Evolutionary conservation across 192 early-diverging fungal species (phyloP), one percentile per base, ranked within the genome.

Genomic region (Dissophora ornata): DNA sequence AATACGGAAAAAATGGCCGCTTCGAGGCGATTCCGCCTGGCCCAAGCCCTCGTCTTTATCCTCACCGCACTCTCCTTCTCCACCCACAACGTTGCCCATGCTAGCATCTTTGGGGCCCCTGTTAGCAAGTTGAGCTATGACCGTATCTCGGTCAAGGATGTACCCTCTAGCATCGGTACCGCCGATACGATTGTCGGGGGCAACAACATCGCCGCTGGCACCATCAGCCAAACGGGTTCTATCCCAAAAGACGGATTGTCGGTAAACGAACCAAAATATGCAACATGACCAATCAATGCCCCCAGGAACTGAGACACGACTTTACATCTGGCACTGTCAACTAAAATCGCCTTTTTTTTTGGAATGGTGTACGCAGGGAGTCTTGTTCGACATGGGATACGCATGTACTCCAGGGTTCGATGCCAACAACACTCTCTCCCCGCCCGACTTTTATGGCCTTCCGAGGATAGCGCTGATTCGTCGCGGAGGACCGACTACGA

Each of bases 331-430:
- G n/a, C n/a, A n/a, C n/a, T n/a, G n/a, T n/a, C n/a, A n/a, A n/a
- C n/a, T n/a, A n/a, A n/a, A n/a, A n/a, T n/a, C n/a, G n/a, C n/a
- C n/a, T n/a, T n/a, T n/a, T n/a, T n/a, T n/a, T n/a, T n/a, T n/a
- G n/a, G n/a, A n/a, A n/a, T n/a, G n/a, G n/a, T n/a, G n/a, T n/a
- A n/a, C n/a, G n/a, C n/a, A 77, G 73, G 73, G 64, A 1, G 32
- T 77, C 22, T 32, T 77, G 19, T 77, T 61, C 52, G 57, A 67
- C 6, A 50, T 77, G 73, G 73, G 73, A 1, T 77, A 57, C 28
- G 73, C 33, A 10, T 77, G 73, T n/a, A 28, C 34, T 7, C 32
- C 58, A 13, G 46, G 9, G 2, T 60, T 47, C 26, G 53, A 77
- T 30, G 0, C 66, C 32, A 67, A 55, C 45, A 62, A 30, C 3